phyloP scores from a whole-genome alignment of 495 filamentous ascomycete species.

The Tuber brumale region DNA sequence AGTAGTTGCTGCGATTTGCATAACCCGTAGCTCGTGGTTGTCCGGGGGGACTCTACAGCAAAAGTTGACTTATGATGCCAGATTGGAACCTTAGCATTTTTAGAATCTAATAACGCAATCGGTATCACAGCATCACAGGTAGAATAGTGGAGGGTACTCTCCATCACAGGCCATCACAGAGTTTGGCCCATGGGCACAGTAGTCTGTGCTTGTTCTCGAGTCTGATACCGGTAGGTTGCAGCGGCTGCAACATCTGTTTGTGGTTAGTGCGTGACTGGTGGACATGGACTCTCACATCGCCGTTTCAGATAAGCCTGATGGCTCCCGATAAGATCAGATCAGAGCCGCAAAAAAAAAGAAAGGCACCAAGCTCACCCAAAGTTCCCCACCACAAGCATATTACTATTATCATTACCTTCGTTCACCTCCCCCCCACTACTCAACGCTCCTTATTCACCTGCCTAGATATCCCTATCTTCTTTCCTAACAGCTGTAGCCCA shows the following conservation, averaged over 20 bases:
- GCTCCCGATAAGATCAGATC: conserved; percentile 18
- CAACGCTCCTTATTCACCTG: not conserved
- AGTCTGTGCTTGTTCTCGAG: too few relatives aligned
- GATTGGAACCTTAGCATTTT: too few relatives aligned
- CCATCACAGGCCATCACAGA: not conserved
- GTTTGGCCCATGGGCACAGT: too few relatives aligned
- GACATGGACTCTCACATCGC: not conserved
- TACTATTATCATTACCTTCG: not conserved
- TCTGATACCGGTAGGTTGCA: too few relatives aligned
- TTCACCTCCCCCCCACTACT: not conserved
- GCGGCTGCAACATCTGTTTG: too few relatives aligned
- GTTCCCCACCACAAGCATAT: conserved; percentile 3
- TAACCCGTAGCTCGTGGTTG: too few relatives aligned
- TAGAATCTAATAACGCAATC: too few relatives aligned
- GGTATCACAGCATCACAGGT: not conserved
- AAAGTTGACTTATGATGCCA: too few relatives aligned
- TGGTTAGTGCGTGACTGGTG: too few relatives aligned
- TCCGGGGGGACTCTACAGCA: too few relatives aligned
- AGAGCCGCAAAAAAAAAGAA: conserved; percentile 31
- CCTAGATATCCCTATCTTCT: not conserved
- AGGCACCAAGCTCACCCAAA: conserved; percentile 11
- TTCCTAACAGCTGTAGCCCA: not conserved
- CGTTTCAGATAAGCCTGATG: not conserved
- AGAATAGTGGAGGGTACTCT: not conserved
- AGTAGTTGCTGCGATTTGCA: too few relatives aligned